phyloP scores from a whole-genome alignment of 805 yeast genomes.

The Candida cerambycidarum region DNA sequence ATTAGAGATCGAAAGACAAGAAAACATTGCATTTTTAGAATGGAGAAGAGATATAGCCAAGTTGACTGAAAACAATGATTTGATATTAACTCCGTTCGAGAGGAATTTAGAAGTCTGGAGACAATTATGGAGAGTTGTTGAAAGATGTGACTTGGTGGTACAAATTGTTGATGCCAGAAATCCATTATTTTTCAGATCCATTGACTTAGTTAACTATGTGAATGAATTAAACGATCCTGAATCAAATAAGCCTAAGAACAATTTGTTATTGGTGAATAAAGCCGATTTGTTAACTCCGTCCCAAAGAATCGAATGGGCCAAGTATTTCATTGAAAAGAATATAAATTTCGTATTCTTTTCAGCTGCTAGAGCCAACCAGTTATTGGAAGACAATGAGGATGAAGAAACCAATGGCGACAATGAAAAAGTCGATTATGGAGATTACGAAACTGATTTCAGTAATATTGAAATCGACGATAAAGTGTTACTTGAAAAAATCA shows the following conservation, averaged over 20 bases:
- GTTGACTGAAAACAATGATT: constrained; percentile 79
- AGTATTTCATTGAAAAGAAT: constrained; percentile 64
- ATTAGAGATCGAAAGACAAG: constrained; percentile 77
- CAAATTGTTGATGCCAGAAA: constrained; percentile 98
- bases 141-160: constrained; percentile 88
- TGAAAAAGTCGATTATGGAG: constrained; percentile 23
- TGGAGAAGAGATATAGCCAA: constrained; percentile 93
- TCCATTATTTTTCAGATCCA: constrained; percentile 85
- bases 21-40: constrained; percentile 84
- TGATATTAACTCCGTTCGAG: constrained; percentile 92
- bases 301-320: constrained; percentile 87
- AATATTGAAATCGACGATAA: constrained; percentile 15
- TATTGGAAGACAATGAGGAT: constrained; percentile 49
- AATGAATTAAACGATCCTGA: constrained; percentile 62
- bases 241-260: constrained; percentile 54
- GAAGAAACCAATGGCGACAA: constrained; percentile 8
- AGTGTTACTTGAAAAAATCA: constrained; percentile 39
- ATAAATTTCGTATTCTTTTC: constrained; percentile 90
- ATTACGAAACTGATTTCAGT: constrained; percentile 21
- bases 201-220: constrained; percentile 83
- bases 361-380: constrained; percentile 80
- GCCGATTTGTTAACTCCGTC: constrained; percentile 79
- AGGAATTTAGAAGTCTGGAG: constrained; percentile 98
- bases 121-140: constrained; percentile 97
- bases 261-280: constrained; percentile 84